A percentile compares a stretch with the other conserved stretches of the same genome.
phyloP scores from a whole-genome alignment of 2,329 filamentous ascomycete genomes.

The Colletotrichum trifolii region DNA sequence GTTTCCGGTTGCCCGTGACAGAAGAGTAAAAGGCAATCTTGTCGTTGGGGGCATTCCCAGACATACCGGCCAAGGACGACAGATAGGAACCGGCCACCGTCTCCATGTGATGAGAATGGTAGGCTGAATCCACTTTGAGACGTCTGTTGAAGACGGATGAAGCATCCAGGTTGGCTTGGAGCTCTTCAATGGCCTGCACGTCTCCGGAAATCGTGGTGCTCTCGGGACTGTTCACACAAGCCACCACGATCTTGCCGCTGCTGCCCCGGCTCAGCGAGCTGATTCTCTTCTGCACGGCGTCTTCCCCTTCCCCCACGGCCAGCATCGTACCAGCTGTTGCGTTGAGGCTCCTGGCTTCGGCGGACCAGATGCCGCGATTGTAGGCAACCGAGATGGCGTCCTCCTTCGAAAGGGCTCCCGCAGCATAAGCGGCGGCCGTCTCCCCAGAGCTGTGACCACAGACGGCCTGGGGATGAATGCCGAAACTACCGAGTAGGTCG shows the following conservation, averaged over 20 bases:
- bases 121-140: no score
- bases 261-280: not conserved
- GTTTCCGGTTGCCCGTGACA: conserved; percentile 37
- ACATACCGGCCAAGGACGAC: no score
- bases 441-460: conserved; percentile 63
- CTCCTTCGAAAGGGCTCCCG: conserved; percentile 52
- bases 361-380: not conserved
- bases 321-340: conserved; percentile 61
- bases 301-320: conserved; percentile 60
- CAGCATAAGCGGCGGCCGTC: conserved; percentile 62
- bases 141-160: no score
- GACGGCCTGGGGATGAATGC: conserved; percentile 48
- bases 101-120: no score
- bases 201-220: conserved; percentile 59
- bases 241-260: conserved; percentile 40
- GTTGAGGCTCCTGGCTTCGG: conserved; percentile 39
- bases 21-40: not conserved
- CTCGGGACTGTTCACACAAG: conserved; percentile 62
- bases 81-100: no score
- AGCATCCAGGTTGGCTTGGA: no score
- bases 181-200: no score
- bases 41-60: no score
- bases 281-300: conserved; percentile 45
- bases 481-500: conserved; percentile 42
- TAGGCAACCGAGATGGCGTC: conserved; percentile 52